Base-by-base conservation (phyloP, 257 asterid genomes). In the Galeopsis tetrahit region DNA sequence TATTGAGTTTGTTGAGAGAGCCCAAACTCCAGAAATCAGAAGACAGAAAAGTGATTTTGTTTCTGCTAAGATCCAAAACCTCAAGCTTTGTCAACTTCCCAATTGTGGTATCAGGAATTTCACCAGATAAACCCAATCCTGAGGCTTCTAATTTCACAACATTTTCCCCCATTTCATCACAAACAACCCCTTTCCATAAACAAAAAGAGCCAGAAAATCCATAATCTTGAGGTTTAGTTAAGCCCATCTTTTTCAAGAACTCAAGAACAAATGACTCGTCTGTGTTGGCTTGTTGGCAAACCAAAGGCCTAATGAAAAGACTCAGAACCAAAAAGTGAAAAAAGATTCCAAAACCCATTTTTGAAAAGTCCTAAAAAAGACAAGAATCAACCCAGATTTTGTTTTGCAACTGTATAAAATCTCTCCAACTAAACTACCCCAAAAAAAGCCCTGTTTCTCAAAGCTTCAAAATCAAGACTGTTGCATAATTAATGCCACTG, bases 21-120 rank as follows among this genome's bases (percentile, higher is more conserved):
- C 97, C 95, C 82, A 94, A 85, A 82, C 97, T 89, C 97, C 97
- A 94, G 52, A 94, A 86, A 88, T 94, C 99, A 81, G 96, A 86
- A 59, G 99, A 88, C 70, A 91, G 61, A 72, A 61, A 79, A 69
- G 90, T 85, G 79, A 94, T 86, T 36, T 70, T 87, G 80, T 94
- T 94, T 70, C 77, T 75, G 81, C 99, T 94, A 64, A 94, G 95
- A 86, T 94, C 99, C 87, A 94, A 85, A 72, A 69, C 10, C 62
- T 88, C 78, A 48, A 94, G 89, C 76, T 78, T 88, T 51, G 61
- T 55, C 82, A 94, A 83, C 72, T 94, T 94, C 51, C 97, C 97
- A 69, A 94, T 81, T 61, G 99, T 89, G 81, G 78, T 78, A 56
- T 94, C 99, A 65, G 97, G 96, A 63, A 94, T 81, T 49, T 71